A percentile compares a stretch with the other conserved stretches of the same genome.
Conservation (phyloP, 2,329 filamentous ascomycete genomes). For the Diplodia mutila region DNA sequence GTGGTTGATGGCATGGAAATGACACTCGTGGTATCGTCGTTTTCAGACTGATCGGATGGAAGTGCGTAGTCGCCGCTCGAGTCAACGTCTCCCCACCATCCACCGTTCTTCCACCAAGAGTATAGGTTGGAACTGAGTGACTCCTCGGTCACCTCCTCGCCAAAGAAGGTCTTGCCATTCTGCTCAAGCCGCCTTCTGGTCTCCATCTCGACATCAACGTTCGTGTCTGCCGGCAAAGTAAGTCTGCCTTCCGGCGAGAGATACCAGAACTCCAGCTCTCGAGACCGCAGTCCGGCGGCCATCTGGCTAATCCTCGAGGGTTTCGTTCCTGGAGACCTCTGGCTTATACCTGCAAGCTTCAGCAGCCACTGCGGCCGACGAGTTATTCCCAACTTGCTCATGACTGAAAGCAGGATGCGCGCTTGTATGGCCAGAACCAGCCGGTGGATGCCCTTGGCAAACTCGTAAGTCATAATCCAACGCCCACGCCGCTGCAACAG, state of each 20-base stretch:
- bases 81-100: constrained; percentile 83
- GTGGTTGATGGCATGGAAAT: constrained; percentile 66
- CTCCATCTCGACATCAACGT: constrained; percentile 80
- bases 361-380: constrained; percentile 68
- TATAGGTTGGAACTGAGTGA: constrained; percentile 77
- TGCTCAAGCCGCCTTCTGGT: constrained; percentile 65
- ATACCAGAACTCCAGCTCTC: constrained; percentile 56
- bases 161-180: constrained; percentile 31
- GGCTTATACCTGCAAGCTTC: constrained; percentile 47
- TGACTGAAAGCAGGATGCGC: constrained; percentile 56
- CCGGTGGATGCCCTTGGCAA: constrained; percentile 73
- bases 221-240: constrained; percentile 61
- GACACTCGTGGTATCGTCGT: constrained; percentile 79
- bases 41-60: constrained; percentile 48
- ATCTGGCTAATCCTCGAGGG: constrained; percentile 33
- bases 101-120: constrained; percentile 79
- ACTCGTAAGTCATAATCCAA: constrained; percentile 76
- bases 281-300: constrained; percentile 31
- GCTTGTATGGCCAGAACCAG: constrained; percentile 65
- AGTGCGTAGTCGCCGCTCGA: constrained; percentile 77
- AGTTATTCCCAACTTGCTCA: constrained; percentile 64
- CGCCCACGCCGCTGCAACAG: constrained; percentile 76
- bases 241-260: constrained; percentile 58
- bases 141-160: constrained; percentile 59
- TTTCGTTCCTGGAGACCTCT: constrained; percentile 33